Evolutionary conservation across 345 rosid species (phyloP), one percentile per base, ranked within the genome.

Genomic region (Sonneratia caseolaris): DNA sequence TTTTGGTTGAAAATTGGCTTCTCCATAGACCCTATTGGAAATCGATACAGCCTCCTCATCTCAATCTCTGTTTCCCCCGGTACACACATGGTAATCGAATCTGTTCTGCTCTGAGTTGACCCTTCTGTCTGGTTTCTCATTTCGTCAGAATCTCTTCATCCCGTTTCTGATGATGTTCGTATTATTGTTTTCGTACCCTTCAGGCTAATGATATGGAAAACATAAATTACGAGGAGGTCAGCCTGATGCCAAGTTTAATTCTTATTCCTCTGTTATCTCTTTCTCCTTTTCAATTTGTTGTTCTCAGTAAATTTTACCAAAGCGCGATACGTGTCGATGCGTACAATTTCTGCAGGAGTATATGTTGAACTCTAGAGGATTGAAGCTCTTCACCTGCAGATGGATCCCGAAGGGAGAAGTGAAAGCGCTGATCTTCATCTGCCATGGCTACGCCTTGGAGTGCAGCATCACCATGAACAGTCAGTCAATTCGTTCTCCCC

Each of bases 381-480:
- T 77, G 73, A 76, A 87, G 80, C 90, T 93, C 24, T 89, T 93
- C 74, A 88, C 97, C 32, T 91, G 98, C 83, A 72, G 78, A 78
- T 93, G 98, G 97, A 47, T 80, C 76, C 97, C 95, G 0, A 32
- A 56, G 42, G 73, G 82, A 76, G 90, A 91, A 74, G 84, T 91
- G 21, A 88, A 89, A 76, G 98, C 84, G 40, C 72, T 91, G 82
- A 76, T 91, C 75, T 93, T 88, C 81, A 65, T 93, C 66, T 91
- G 92, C 80, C 97, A 93, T 76, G 98, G 98, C 5, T 93, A 93
- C 71, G 97, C 83, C 74, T 89, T 93, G 98, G 98, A 93, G 69
- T 87, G 96, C 77, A 91, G 97, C 86, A 82, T 91, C 83, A 88
- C 98, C 83, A 88, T 91, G 98, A 79, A 84, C 79, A 87, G 97